phyloP scores from a whole-genome alignment of 139 green algal genomes.

The Chlorella sp. region DNA sequence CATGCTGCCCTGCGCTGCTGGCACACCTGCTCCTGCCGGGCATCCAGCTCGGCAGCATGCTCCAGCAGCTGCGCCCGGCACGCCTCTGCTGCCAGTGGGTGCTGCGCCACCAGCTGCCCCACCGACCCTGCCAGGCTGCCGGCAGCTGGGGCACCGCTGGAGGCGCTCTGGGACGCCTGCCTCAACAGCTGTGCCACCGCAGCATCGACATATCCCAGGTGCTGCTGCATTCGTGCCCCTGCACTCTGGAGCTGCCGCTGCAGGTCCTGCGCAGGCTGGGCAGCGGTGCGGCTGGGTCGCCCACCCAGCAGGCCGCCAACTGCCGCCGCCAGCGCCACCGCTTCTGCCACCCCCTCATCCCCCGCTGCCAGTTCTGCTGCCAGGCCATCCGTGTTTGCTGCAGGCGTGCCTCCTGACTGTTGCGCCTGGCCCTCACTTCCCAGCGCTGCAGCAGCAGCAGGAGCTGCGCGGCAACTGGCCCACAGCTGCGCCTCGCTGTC shows the following conservation, averaged over 20 bases:
- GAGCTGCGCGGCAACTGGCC: background rate
- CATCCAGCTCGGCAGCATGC: background rate
- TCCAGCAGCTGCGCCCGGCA: background rate
- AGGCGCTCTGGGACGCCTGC: background rate
- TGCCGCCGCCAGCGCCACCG: background rate
- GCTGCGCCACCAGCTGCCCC: background rate
- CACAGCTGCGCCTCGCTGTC: conserved; percentile 1
- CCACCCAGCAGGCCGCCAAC: background rate
- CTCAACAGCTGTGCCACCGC: background rate
- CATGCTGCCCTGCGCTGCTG: background rate
- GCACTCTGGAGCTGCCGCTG: background rate
- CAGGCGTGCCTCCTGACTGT: background rate
- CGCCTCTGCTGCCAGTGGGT: background rate
- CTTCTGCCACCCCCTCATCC: background rate
- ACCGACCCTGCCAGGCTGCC: background rate
- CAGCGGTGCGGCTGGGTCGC: background rate
- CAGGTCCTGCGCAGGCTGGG: background rate
- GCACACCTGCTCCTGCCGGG: background rate
- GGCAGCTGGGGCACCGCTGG: background rate
- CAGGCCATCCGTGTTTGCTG: background rate
- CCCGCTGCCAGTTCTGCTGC: background rate
- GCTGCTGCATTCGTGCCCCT: background rate
- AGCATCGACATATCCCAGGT: background rate
- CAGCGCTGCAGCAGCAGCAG: background rate
- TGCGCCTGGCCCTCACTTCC: background rate